Evolutionary conservation across 345 rosid species (phyloP).

Genomic region (Salix caprea): DNA sequence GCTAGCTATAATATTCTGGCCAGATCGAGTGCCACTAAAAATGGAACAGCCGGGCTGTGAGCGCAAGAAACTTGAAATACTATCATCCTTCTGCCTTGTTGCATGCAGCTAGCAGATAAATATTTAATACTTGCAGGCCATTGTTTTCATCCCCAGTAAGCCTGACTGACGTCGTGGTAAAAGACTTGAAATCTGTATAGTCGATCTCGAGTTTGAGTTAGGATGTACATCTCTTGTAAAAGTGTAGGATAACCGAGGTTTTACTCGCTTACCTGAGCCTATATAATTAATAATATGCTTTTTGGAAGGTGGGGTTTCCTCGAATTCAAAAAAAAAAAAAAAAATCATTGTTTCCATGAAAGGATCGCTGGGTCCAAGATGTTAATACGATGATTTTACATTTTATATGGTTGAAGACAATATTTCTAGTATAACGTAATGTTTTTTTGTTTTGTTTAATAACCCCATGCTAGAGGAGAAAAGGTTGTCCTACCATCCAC

Average conservation of each 20-base stretch:
- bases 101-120: neutral
- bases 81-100: neutral
- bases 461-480: neutral
- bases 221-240: rapidly evolving
- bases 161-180: rapidly evolving
- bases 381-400: neutral
- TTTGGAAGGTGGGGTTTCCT: rapidly evolving
- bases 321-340: too few species aligned
- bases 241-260: rapidly evolving
- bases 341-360: neutral
- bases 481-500: neutral
- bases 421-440: neutral
- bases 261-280: too few species aligned
- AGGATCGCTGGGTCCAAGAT: neutral
- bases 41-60: neutral
- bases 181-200: too few species aligned
- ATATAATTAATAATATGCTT: too few species aligned
- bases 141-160: neutral
- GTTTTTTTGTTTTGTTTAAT: too few species aligned
- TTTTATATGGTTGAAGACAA: neutral
- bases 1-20: neutral
- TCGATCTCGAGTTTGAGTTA: too few species aligned
- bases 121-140: neutral
- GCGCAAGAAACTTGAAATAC: neutral
- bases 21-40: neutral